Evolutionary conservation across 805 yeast species (phyloP), one percentile per base, ranked within the genome.

Genomic region (Ogataea paradorogensis): DNA sequence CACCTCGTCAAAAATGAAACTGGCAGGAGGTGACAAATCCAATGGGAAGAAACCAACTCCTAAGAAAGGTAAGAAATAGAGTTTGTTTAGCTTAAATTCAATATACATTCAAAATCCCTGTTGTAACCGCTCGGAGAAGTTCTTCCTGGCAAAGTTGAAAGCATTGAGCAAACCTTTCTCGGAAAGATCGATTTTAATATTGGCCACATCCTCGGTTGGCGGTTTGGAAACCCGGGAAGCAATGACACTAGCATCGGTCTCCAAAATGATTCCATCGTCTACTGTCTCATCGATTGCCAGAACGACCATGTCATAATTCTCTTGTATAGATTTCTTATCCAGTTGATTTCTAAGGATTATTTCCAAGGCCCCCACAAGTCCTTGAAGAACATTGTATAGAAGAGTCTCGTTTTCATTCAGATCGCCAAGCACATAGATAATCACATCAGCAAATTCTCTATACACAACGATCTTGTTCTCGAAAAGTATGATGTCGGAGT

Each of bases 251-350:
- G 95, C 80, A 56, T 93, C 97, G 20, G 89, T 83, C 62, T 93
- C 97, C 51, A 93, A 73, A 41, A 93, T 80, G 48, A 93, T 79
- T 28, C 98, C 99, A 59, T 90, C 95, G 59, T 93, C 99, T 35
- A 93, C 71, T 8, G 95, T 75, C 65, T 93, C 98, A 62, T 93
- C 99, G 30, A 90, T 76, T 4, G 95, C 86, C 61, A 93, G 73
- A 30, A 87, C 71, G 27, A 89, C 83, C 71, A 86, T 72, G 63
- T 93, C 99, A 59, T 83, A 93, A 59, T 82, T 78, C 49, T 86
- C 95, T 53, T 81, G 75, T 32, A 91, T 67, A 3, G 90, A 76
- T 50, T 80, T 73, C 61, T 81, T 86, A 63, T 93, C 98, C 47
- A 90, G 69, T 10, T 84, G 74, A 50, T 69, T 72, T 51, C 74